These are phyloP conservation scores for Paxillus involutus DNA, from an alignment of 768 basidiomycete genomes.

Conservation along the genomic window DNA sequence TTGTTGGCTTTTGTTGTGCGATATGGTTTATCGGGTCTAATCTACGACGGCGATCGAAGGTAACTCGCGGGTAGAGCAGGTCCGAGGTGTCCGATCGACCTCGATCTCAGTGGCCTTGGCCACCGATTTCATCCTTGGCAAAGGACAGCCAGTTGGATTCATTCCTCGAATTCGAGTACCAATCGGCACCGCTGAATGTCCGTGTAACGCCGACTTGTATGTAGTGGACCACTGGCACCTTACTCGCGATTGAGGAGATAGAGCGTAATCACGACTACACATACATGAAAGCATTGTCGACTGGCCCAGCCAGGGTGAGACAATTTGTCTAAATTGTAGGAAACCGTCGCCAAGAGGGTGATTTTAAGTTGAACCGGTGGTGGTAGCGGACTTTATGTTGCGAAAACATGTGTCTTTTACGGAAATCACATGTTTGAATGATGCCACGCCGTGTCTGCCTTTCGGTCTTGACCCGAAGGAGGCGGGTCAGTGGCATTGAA, in stretches of 20 bases:
- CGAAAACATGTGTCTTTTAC: slow-evolving; percentile 10
- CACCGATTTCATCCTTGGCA: background rate
- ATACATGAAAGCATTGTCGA: background rate
- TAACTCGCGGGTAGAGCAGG: slow-evolving; percentile 31
- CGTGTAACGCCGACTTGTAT: slow-evolving; percentile 11
- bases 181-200: slow-evolving; percentile 5
- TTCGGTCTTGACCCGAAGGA: slow-evolving; percentile 4
- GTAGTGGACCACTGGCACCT: background rate
- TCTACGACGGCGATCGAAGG: slow-evolving; percentile 91
- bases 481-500: slow-evolving; percentile 10
- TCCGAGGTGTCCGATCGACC: background rate
- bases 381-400: slow-evolving; percentile 1
- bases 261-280: slow-evolving; percentile 23
- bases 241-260: slow-evolving; percentile 14
- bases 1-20: slow-evolving; percentile 79
- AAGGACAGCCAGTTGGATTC: background rate
- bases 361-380: background rate
- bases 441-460: slow-evolving; percentile 3
- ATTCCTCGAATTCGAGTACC: background rate
- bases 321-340: background rate
- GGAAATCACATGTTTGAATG: slow-evolving; percentile 47
- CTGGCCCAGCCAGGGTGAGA: background rate
- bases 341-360: background rate
- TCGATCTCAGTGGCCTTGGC: background rate
- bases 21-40: slow-evolving; percentile 85